Percentiles rank a stretch among this genome's conserved stretches.
Evolutionary conservation across 805 yeast genomes (phyloP).

Genomic region (Candida piceae): DNA sequence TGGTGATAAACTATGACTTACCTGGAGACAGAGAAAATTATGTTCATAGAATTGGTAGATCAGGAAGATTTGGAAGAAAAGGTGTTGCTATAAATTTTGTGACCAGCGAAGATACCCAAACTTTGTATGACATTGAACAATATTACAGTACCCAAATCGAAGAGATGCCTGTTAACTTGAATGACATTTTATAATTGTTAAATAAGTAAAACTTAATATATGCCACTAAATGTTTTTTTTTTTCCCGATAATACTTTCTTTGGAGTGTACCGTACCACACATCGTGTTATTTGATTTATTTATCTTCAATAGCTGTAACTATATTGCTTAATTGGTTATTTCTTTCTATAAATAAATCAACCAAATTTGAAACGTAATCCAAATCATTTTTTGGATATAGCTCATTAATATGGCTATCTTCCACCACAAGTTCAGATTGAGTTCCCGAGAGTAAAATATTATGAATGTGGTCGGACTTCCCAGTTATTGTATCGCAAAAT

Average conservation of each 20-base stretch:
- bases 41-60: conserved; percentile 96
- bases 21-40: conserved; percentile 90
- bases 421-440: conserved; percentile 19
- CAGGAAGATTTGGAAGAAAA: conserved; percentile 98
- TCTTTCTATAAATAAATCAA: conserved; percentile 18
- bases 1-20: conserved; percentile 90
- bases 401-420: conserved; percentile 13
- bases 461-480: conserved; percentile 1
- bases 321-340: conserved; percentile 19
- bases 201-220: no score
- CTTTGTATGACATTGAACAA: conserved; percentile 80
- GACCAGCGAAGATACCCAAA: conserved; percentile 69
- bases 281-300: no score
- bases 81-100: conserved; percentile 96
- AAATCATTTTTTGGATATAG: conserved; percentile 20
- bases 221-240: no score
- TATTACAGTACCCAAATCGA: conserved; percentile 86
- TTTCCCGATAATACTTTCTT: no score
- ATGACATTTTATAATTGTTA: conserved; percentile 20
- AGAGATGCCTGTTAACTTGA: conserved; percentile 74
- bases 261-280: no score
- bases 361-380: conserved; percentile 16
- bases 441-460: conserved; percentile 17
- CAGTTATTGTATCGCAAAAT: conserved; percentile 10
- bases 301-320: no score